A percentile compares a stretch with the other conserved stretches of the same genome.
Evolutionary conservation across 2,329 filamentous ascomycete species (phyloP).

Genomic region (Gaeumannomyces sp.): DNA sequence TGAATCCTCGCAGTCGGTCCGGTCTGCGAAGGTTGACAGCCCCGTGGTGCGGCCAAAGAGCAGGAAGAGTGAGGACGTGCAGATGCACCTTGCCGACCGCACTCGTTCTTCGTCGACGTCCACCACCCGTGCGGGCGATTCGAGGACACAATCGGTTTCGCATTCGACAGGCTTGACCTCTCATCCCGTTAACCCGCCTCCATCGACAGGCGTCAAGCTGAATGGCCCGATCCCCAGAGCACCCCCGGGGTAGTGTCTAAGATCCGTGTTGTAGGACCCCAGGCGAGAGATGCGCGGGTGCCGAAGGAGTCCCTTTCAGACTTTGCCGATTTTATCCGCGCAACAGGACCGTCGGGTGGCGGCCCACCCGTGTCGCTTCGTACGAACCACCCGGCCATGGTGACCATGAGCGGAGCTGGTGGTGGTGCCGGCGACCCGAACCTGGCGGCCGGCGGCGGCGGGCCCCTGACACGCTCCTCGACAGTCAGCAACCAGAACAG

Average conservation of each 20-base stretch:
- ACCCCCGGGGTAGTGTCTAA: slow-evolving; percentile 27
- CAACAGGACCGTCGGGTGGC: slow-evolving; percentile 63
- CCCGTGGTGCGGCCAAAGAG: slow-evolving; percentile 34
- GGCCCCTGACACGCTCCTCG: slow-evolving; percentile 28
- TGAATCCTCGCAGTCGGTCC: slow-evolving; percentile 27
- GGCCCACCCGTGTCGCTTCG: slow-evolving; percentile 21
- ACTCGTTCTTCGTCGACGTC: slow-evolving; percentile 43
- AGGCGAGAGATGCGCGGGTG: slow-evolving; percentile 67
- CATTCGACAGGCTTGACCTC: slow-evolving; percentile 31
- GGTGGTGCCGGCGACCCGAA: slow-evolving; percentile 14
- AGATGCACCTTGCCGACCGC: slow-evolving; percentile 27
- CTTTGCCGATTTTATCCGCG: slow-evolving; percentile 84
- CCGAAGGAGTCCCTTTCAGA: slow-evolving; percentile 68
- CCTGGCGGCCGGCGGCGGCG: slow-evolving; percentile 12
- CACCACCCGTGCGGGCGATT: slow-evolving; percentile 29
- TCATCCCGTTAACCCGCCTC: slow-evolving; percentile 26
- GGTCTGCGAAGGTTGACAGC: slow-evolving; percentile 33
- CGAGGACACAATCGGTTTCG: slow-evolving; percentile 27
- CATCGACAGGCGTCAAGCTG: slow-evolving; percentile 19
- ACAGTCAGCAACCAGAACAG: slow-evolving; percentile 29
- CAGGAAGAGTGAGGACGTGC: slow-evolving; percentile 41
- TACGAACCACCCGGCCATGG: slow-evolving; percentile 13
- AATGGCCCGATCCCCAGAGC: slow-evolving; percentile 25
- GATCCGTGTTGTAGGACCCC: slow-evolving; percentile 24
- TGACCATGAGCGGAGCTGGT: slow-evolving; percentile 17